Evolutionary conservation across 805 yeast genomes (phyloP).

Genomic region (Komagataella pseudopastoris): DNA sequence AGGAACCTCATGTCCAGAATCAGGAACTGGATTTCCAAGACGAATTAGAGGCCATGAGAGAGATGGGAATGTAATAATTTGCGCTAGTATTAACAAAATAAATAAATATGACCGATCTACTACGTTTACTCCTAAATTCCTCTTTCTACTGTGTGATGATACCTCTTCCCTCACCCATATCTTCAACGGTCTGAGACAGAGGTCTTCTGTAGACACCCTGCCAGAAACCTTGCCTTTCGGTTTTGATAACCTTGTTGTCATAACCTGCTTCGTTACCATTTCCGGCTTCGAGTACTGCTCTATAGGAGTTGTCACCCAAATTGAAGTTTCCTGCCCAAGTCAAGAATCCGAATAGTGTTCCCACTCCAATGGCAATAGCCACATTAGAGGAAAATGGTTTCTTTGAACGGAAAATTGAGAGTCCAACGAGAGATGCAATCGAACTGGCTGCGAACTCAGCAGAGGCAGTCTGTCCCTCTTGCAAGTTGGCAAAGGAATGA

Average conservation of each 20-base stretch:
- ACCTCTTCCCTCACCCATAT: constrained; percentile 59
- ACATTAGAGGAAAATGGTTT: constrained; percentile 23
- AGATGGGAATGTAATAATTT: constrained; percentile 5
- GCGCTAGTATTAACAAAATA: constrained; percentile 1
- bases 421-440: constrained; percentile 5
- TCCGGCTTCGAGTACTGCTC: constrained; percentile 23
- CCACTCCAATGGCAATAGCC: constrained; percentile 33
- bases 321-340: constrained; percentile 47
- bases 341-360: constrained; percentile 27
- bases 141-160: constrained; percentile 21
- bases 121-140: background rate
- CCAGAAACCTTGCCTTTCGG: constrained; percentile 53
- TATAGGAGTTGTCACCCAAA: constrained; percentile 29
- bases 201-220: constrained; percentile 74
- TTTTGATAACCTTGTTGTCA: constrained; percentile 20
- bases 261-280: constrained; percentile 25
- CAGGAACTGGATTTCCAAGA: constrained; percentile 3
- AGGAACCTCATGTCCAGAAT: background rate
- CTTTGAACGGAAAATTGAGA: constrained; percentile 13
- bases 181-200: constrained; percentile 62
- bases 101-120: constrained; percentile 1
- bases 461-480: constrained; percentile 13
- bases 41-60: constrained; percentile 5
- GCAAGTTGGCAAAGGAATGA: constrained; percentile 15
- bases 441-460: constrained; percentile 16